phyloP scores from a whole-genome alignment of 148 eudicot genomes.

The Fagopyrum esculentum region DNA sequence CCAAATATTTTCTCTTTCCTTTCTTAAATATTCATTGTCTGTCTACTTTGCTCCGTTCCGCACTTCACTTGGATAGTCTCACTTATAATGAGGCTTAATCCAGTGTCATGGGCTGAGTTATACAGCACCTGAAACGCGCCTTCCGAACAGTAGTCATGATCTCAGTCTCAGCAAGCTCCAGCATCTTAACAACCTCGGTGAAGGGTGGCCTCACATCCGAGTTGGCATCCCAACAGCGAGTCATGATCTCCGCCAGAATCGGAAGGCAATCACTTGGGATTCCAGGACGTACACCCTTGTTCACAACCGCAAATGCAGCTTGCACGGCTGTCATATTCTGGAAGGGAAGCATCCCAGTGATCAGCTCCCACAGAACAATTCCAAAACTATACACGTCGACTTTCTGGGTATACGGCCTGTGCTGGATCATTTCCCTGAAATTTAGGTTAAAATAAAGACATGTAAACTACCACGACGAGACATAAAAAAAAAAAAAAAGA shows the following conservation, averaged over 20 bases:
- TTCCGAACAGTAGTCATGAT: conserved; percentile 83
- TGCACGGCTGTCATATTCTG: conserved; percentile 97
- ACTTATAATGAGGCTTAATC: conserved; percentile 33
- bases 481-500: too few species aligned
- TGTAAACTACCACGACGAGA: not conserved
- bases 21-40: conserved; percentile 11
- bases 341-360: conserved; percentile 93
- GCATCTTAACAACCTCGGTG: conserved; percentile 70
- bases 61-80: conserved; percentile 11
- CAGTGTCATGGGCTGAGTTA: conserved; percentile 79
- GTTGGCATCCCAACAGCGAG: conserved; percentile 86
- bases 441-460: not conserved
- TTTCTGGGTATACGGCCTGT: conserved; percentile 90
- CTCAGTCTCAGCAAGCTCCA: conserved; percentile 79
- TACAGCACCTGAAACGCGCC: conserved; percentile 98
- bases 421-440: conserved; percentile 96
- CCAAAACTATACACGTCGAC: conserved; percentile 97
- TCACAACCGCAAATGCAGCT: conserved; percentile 98
- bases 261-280: conserved; percentile 74
- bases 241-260: conserved; percentile 75
- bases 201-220: conserved; percentile 84
- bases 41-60: conserved; percentile 12
- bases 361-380: conserved; percentile 90
- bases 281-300: conserved; percentile 81
- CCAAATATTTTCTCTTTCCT: conserved; percentile 12